phyloP scores from a whole-genome alignment of 2,329 filamentous ascomycete species.

The Fulvia fulva region DNA sequence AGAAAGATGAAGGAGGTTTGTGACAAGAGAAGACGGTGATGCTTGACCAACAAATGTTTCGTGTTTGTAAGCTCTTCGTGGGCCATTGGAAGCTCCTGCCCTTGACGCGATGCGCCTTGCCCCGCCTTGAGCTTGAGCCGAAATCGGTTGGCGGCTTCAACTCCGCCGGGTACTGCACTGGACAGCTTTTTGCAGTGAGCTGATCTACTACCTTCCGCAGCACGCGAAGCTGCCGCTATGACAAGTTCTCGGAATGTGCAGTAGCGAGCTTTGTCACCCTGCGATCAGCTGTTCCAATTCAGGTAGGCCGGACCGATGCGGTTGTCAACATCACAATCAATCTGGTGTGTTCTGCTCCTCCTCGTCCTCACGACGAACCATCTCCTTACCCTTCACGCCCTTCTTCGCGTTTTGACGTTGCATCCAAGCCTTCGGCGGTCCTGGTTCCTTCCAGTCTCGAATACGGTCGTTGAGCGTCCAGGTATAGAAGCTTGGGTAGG shows the following conservation, averaged over 20 bases:
- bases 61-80: constrained; percentile 10
- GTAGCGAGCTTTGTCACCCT: not conserved
- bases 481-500: constrained; percentile 43
- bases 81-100: constrained; percentile 2
- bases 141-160: constrained; percentile 1
- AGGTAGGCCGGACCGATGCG: not conserved
- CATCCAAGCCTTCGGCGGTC: constrained; percentile 29
- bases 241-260: not conserved
- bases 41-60: not conserved
- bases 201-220: not conserved
- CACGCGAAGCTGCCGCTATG: not conserved
- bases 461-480: constrained; percentile 45
- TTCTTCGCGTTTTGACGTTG: constrained; percentile 16
- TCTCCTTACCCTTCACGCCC: constrained; percentile 5
- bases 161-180: too few species aligned
- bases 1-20: not conserved
- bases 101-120: not conserved
- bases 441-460: constrained; percentile 24
- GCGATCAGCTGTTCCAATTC: not conserved
- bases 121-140: not conserved
- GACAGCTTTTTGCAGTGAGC: not conserved
- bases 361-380: constrained; percentile 1
- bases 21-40: not conserved
- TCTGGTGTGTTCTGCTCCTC: constrained; percentile 1
- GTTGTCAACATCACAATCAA: not conserved